These are phyloP conservation scores for Pseudoturritis turrita DNA, from an alignment of 345 rosid species.

Conservation along the genomic window DNA sequence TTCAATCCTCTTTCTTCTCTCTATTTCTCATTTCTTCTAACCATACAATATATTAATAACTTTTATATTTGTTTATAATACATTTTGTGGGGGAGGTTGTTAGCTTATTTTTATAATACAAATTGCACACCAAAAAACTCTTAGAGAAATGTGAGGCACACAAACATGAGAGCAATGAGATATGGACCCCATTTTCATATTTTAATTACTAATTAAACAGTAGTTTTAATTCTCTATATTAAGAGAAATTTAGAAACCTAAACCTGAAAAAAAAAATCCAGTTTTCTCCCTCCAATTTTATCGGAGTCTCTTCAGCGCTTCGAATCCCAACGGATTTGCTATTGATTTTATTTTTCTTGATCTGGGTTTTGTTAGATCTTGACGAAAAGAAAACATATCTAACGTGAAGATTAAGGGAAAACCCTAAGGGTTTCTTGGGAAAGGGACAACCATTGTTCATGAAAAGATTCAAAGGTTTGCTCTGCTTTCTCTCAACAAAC, in stretches of 20 bases:
- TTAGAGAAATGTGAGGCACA: slow-evolving; percentile 30
- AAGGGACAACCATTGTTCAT: slow-evolving; percentile 18
- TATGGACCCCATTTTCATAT: slow-evolving; percentile 19
- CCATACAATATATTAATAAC: not conserved
- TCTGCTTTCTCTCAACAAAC: not conserved
- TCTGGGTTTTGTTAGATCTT: slow-evolving; percentile 20
- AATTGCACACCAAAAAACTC: not conserved
- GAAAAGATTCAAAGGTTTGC: slow-evolving; percentile 19
- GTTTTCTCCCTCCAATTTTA: slow-evolving; percentile 17
- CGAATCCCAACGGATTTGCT: slow-evolving; percentile 13
- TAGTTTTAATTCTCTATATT: slow-evolving; percentile 31
- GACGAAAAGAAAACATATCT: not conserved
- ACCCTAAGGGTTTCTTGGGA: slow-evolving; percentile 27
- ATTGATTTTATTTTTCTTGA: not conserved
- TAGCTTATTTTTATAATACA: not conserved
- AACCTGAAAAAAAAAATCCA: slow-evolving; percentile 22
- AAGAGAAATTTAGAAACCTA: slow-evolving; percentile 26
- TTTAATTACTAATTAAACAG: not conserved
- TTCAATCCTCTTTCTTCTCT: not conserved
- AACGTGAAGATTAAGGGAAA: slow-evolving; percentile 1
- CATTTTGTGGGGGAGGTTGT: not conserved
- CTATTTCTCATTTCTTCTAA: not conserved
- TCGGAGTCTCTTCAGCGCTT: slow-evolving; percentile 16
- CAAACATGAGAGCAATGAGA: slow-evolving; percentile 24
- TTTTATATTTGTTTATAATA: not conserved